Base-by-base conservation (phyloP, 129 eudicot genomes). In the Solidago caesia region DNA sequence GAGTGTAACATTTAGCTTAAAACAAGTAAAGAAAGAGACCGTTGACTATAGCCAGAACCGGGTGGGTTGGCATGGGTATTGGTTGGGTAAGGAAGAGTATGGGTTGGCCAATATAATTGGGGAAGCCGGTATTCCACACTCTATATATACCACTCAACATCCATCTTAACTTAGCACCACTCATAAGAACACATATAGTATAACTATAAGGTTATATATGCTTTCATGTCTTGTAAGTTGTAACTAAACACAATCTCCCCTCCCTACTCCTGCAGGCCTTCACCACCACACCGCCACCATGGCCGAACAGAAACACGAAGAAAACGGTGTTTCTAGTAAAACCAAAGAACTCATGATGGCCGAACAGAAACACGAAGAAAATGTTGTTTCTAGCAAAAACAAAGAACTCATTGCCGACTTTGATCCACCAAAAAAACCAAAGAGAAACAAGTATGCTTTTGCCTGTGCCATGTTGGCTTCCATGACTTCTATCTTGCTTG, bases 401-500 rank as follows among this genome's bases (percentile, higher is more conserved):
- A 74, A 75, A 42, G 64, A 67, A 6, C 68, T 71, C 16, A 16
- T 82, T 6, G 57, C 86, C 3, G 89, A 74, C 71, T 85, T 85
- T 42, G 83, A 85, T 75, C 84, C 86, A 44, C 82, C 86, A 16
- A 71, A 63, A 63, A 69, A 78, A 26, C 87, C 87, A 14, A 87
- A 85, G 72, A 77, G 82, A 56, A 87, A 87, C 81, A 87, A 80
- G 77, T 87, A 87, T 14, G 92, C 92, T 49, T 75, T 87, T 33
- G 89, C 85, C 56, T 82, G 85, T 75, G 77, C 92, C 56, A 53
- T 85, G 68, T 68, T 87, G 56, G 92, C 92, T 80, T 87, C 92
- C 74, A 82, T 87, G 92, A 85, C 92, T 68, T 87, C 92, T 49
- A 51, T 87, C 80, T 66, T 87, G 74, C 92, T 87, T 45, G 89